Base-by-base conservation (phyloP, 2,329 filamentous ascomycete genomes). In the Tolypocladium nubicola region DNA sequence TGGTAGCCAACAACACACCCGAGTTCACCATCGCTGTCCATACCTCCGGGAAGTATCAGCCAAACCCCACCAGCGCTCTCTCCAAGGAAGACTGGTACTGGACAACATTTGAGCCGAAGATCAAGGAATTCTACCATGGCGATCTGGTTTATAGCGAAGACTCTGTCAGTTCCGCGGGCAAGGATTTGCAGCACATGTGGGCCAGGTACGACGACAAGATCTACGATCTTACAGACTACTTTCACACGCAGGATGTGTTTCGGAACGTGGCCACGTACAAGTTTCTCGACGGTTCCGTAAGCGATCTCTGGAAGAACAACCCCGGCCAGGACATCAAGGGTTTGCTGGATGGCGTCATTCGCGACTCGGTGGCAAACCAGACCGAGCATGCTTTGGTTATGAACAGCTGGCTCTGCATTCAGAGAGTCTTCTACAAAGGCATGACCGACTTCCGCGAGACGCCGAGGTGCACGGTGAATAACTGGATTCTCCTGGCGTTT, bases 181-280 rank as follows among this genome's bases (percentile, higher is more conserved):
- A 82, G 35, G 74, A 88, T 39, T 73, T 85, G 19, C 79, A 84
- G 56, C 86, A 88, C 64, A 81, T 82, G 67, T 97, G 94, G 91
- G 87, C 89, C 61, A 87, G 88, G 56, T 83, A 96, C 60, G 78
- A 90, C 37, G 78, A 85, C 56, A 81, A 80, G 55, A 79, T 99
- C 23, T 97, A 94, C 68, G 95, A 99, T 69, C 73, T 99, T 56
- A 96, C 90, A 0, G 84, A 97, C 70, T 99, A 99, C 74, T 93
- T 92, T 72, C 79, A 90, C 67, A 96, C 91, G 0, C 73, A 85
- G 47, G 75, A 87, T 10, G 62, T 77, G 23, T 76, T 80, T 66
- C 78, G 85, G 62, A 76, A 85, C 56, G 64, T 77, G 6, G 66
- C 73, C 0, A 67, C 70, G 0, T 95, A 89, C 73, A 71, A 80